A percentile compares a stretch with the other conserved stretches of the same genome.
Evolutionary conservation across 106 monocot species (phyloP).

Genomic region (Apostasia shenzhenica): DNA sequence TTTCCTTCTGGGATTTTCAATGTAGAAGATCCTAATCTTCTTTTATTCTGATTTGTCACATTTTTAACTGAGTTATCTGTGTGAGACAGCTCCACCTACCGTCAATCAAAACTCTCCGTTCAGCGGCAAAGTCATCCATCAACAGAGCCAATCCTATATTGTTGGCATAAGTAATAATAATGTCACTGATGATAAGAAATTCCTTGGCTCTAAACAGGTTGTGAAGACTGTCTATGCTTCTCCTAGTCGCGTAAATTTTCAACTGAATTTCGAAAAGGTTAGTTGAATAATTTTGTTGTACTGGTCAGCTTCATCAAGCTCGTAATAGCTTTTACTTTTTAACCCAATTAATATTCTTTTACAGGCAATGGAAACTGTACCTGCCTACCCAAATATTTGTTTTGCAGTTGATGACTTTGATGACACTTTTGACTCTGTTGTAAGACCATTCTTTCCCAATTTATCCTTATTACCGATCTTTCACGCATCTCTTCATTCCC

Average conservation of each 20-base stretch:
- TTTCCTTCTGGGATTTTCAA: too few species aligned
- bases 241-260: conserved; percentile 94
- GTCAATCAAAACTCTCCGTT: too few species aligned
- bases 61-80: too few species aligned
- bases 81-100: too few species aligned
- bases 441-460: conserved; percentile 18
- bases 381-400: conserved; percentile 92
- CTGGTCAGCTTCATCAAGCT: neutral
- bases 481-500: neutral
- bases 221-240: conserved; percentile 98
- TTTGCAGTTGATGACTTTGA: conserved; percentile 98
- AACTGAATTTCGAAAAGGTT: conserved; percentile 80
- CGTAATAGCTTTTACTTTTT: conserved; percentile 1
- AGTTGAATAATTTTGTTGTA: neutral
- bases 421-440: conserved; percentile 97
- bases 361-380: conserved; percentile 78
- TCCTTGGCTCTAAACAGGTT: conserved; percentile 35
- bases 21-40: too few species aligned
- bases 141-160: too few species aligned
- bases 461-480: neutral
- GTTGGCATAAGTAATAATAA: too few species aligned
- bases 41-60: too few species aligned
- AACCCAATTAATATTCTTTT: conserved; percentile 9
- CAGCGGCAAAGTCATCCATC: too few species aligned
- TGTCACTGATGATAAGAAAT: too few species aligned